A percentile compares a stretch with the other conserved stretches of the same genome.
Evolutionary conservation across 2,329 filamentous ascomycete species (phyloP).

Genomic region (Fusarium mundagurra): DNA sequence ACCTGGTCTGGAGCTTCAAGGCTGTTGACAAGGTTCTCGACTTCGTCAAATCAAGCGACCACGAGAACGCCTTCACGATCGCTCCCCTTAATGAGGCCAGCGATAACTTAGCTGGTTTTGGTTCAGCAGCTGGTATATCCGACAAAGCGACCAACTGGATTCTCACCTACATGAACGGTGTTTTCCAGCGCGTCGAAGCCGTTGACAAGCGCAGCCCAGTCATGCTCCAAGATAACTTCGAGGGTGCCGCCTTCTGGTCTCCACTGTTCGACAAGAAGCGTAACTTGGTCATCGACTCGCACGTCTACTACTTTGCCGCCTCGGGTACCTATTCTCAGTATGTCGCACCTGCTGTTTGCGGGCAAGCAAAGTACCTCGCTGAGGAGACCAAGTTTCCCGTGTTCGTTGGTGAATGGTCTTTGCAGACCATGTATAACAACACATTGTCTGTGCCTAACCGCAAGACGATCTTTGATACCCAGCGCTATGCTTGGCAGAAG

Average conservation of each 20-base stretch:
- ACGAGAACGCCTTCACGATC: not conserved
- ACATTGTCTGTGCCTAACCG: not conserved
- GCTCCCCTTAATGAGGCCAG: not conserved
- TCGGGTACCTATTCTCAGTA: not conserved
- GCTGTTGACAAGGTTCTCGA: not conserved
- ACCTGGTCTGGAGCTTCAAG: not conserved
- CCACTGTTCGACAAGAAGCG: not conserved
- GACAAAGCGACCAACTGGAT: not conserved
- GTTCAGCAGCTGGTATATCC: not conserved
- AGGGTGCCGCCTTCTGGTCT: not conserved
- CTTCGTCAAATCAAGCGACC: not conserved
- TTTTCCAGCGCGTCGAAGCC: not conserved
- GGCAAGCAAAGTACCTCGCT: not conserved
- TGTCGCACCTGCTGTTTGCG: not conserved
- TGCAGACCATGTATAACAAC: conserved; percentile 1
- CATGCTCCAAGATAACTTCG: not conserved
- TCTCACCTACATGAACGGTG: not conserved
- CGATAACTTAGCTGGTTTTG: not conserved
- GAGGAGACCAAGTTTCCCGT: not conserved
- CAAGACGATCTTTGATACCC: not conserved
- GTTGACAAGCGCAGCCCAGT: not conserved
- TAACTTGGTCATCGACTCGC: not conserved
- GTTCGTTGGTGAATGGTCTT: not conserved
- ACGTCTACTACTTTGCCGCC: not conserved
- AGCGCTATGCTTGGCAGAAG: not conserved